Percentiles rank a stretch among this genome's conserved stretches.
Conservation (phyloP, 140 eudicot species). For the Senecio squalidus region DNA sequence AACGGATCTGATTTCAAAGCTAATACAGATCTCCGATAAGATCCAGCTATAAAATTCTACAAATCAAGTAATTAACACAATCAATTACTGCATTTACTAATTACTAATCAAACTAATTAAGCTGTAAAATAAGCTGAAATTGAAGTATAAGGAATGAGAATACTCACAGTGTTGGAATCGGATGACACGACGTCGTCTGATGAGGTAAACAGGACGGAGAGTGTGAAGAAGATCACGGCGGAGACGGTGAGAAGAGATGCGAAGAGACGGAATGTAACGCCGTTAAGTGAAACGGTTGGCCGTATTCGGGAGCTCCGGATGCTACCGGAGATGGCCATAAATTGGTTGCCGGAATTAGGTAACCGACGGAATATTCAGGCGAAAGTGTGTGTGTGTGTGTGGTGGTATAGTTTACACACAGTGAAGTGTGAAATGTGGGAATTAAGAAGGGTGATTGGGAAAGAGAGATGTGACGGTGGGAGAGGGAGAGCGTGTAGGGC, state of each 20-base stretch:
- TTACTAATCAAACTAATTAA: no score
- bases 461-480: slow-evolving; percentile 21
- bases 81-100: no score
- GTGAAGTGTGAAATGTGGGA: slow-evolving; percentile 7
- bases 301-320: slow-evolving; percentile 40
- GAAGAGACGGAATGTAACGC: slow-evolving; percentile 31
- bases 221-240: slow-evolving; percentile 32
- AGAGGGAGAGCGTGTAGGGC: background rate
- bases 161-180: slow-evolving; percentile 30
- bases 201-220: slow-evolving; percentile 34
- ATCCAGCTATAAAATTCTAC: slow-evolving; percentile 37
- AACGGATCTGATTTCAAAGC: slow-evolving; percentile 87
- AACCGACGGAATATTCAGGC: slow-evolving; percentile 17
- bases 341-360: background rate
- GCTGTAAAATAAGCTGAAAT: background rate
- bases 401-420: background rate
- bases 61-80: background rate
- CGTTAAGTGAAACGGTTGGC: slow-evolving; percentile 2
- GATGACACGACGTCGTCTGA: slow-evolving; percentile 30
- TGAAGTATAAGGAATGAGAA: no score
- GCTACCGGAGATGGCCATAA: slow-evolving; percentile 36
- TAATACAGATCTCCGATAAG: slow-evolving; percentile 53
- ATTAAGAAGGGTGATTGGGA: slow-evolving; percentile 9
- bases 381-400: background rate
- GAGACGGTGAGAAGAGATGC: slow-evolving; percentile 28